Percentiles rank a stretch among this genome's conserved stretches.
Conservation (phyloP, 495 filamentous ascomycete species). For the Hypoxylon lenormandii region DNA sequence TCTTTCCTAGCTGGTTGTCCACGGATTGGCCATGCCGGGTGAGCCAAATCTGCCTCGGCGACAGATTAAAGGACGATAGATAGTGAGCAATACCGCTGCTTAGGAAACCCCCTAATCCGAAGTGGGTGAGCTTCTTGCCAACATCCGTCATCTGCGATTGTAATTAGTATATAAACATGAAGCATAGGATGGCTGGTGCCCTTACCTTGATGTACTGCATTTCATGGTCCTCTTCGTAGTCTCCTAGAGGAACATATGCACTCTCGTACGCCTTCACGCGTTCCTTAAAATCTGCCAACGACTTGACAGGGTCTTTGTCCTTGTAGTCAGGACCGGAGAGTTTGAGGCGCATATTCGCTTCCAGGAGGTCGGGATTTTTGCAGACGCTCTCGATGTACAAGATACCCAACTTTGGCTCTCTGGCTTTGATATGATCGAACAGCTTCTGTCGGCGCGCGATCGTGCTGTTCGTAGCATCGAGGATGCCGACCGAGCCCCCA, state of each 20-base stretch:
- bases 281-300: slow-evolving; percentile 90
- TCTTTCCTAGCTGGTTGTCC: slow-evolving; percentile 82
- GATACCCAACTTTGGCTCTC: slow-evolving; percentile 87
- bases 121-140: slow-evolving; percentile 89
- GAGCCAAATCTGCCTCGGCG: slow-evolving; percentile 96
- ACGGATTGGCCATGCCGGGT: slow-evolving; percentile 88
- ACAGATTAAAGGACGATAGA: slow-evolving; percentile 93
- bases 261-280: slow-evolving; percentile 93
- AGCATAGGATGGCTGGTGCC: neutral
- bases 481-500: slow-evolving; percentile 93
- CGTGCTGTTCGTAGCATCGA: slow-evolving; percentile 97
- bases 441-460: slow-evolving; percentile 83
- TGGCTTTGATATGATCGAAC: slow-evolving; percentile 81
- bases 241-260: slow-evolving; percentile 88
- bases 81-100: slow-evolving; percentile 91
- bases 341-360: slow-evolving; percentile 97
- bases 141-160: slow-evolving; percentile 88
- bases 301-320: slow-evolving; percentile 84
- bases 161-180: slow-evolving; percentile 6
- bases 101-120: slow-evolving; percentile 90
- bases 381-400: slow-evolving; percentile 95
- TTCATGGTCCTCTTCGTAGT: slow-evolving; percentile 87
- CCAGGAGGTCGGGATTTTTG: slow-evolving; percentile 82
- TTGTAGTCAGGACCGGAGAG: slow-evolving; percentile 97
- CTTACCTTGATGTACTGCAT: slow-evolving; percentile 87